A percentile compares a stretch with the other conserved stretches of the same genome.
phyloP scores from a whole-genome alignment of 164 flowering plant species.

The Aristolochia contorta region DNA sequence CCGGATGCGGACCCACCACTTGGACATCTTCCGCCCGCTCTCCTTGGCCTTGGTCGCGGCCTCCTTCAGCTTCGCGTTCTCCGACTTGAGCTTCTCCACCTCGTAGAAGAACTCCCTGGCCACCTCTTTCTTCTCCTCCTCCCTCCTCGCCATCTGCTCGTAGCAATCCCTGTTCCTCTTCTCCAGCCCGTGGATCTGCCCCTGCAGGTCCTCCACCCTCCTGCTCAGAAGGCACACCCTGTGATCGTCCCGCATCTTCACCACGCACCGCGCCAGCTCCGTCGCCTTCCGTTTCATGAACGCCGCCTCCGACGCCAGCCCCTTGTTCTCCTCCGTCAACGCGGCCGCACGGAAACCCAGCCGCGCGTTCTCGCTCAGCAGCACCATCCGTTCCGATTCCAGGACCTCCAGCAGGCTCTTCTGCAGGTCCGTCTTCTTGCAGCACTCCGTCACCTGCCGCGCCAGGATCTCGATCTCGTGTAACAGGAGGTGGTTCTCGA shows the following conservation, averaged over 20 bases:
- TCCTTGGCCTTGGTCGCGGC: constrained; percentile 1
- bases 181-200: constrained; percentile 54
- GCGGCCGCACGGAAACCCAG: constrained; percentile 31
- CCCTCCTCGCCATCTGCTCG: constrained; percentile 27
- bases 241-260: constrained; percentile 61
- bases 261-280: constrained; percentile 55
- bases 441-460: constrained; percentile 18
- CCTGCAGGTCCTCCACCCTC: constrained; percentile 59
- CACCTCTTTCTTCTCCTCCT: constrained; percentile 15
- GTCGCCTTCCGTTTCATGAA: constrained; percentile 53
- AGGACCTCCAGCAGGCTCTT: constrained; percentile 59
- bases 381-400: constrained; percentile 64
- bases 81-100: constrained; percentile 19
- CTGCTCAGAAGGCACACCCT: constrained; percentile 38
- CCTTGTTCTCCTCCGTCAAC: constrained; percentile 48
- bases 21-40: neutral
- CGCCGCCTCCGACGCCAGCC: constrained; percentile 34
- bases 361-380: constrained; percentile 51
- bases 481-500: constrained; percentile 33
- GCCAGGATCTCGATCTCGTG: constrained; percentile 25
- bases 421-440: constrained; percentile 54
- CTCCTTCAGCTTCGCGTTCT: constrained; percentile 17
- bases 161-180: constrained; percentile 47
- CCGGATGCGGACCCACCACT: constrained; percentile 34
- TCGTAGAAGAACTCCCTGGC: constrained; percentile 23